Evolutionary conservation across 2,329 filamentous ascomycete genomes (phyloP), one percentile per base, ranked within the genome.

Genomic region (Exophiala viscosa): DNA sequence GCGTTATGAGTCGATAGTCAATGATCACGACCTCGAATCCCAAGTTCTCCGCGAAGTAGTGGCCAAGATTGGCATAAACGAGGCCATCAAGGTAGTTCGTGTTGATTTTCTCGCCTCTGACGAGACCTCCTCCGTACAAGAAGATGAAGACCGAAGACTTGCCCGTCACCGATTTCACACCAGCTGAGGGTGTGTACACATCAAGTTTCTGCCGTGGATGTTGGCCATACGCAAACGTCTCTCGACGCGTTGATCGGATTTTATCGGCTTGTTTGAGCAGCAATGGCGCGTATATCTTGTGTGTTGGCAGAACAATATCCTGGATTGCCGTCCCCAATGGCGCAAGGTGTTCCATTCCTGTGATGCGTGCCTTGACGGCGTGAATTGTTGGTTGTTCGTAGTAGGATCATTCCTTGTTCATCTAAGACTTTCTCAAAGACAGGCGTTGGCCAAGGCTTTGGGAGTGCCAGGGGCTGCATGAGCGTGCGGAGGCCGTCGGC

Each of bases 101-200:
- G 59, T 68, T 56, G 14, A 63, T 65, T 45, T 66, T 69, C 35
- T 63, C 60, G 18, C 71, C 71, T 40, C 45, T 17, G 3, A 66
- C 60, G 46, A 74, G 66, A 67, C 70, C 63, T 38, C 71, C 72
- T 34, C 72, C 73, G 52, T 74, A 68, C 46, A 76, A 65, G 46
- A 68, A 70, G 2, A 76, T 64, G 28, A 75, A 60, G 5, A 76
- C 69, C 1, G 71, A 66, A 33, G 70, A 67, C 13, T 61, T 54
- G 10, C 50, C 51, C 32, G 41, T 28, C 13, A n/a, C 10, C 10
- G 14, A 5, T 17, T 69, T 67, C 31, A 66, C 69, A 58, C 70
- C 66, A 32, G 39, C 67, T 13, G 59, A 69, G 69, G 59, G 66
- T 31, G 47, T 65, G 57, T 74, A 74, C 35, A 73, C 48, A 51